Base-by-base conservation (phyloP, 176 grass and related monocot species). In the Oryza punctata region DNA sequence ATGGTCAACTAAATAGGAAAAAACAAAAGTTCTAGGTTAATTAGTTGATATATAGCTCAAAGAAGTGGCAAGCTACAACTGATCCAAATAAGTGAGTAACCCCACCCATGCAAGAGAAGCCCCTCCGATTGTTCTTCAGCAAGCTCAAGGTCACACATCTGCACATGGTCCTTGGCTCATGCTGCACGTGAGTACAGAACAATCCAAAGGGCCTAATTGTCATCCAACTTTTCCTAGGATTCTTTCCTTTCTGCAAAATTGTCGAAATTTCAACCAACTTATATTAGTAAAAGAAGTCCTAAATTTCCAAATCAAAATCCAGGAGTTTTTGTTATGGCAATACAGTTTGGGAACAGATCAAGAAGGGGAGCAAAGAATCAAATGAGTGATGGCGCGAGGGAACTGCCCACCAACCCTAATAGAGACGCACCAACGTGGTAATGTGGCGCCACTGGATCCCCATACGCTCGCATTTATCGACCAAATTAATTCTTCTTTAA, bases 361-460 rank as follows among this genome's bases (percentile, higher is more conserved):
- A 27, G 14, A 11, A 15, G 5, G 0, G 44, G 32, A 13, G 14
- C 43, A 75, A 26, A 57, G 25, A 69, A 43, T 60, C 82, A 32
- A 78, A 46, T 21, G 1, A 16, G 35, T 46, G 74, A 77, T 77
- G 73, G 63, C 33, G 25, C 26, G 49, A 63, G 63, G 75, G 12
- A 63, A 71, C 83, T 28, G 59, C 30, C 59, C 59, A 80, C 57
- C 84, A 5, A 29, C 68, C 41, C 21, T 40, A 29, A 79, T 41
- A 73, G 59, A 52, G 84, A 86, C 68, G 41, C 28, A 49, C 8
- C 67, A 71, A 52, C 21, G 41, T 38, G 63, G 12, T 67, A 37
- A 26, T 67, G 81, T 67, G 81, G 81, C 81, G 60, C 70, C 81
- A 35, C 40, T 40, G 33, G 24, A 73, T 44, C 43, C 41, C 69